Base-by-base conservation (phyloP, 106 monocot species). In the Platanthera guangdongensis region DNA sequence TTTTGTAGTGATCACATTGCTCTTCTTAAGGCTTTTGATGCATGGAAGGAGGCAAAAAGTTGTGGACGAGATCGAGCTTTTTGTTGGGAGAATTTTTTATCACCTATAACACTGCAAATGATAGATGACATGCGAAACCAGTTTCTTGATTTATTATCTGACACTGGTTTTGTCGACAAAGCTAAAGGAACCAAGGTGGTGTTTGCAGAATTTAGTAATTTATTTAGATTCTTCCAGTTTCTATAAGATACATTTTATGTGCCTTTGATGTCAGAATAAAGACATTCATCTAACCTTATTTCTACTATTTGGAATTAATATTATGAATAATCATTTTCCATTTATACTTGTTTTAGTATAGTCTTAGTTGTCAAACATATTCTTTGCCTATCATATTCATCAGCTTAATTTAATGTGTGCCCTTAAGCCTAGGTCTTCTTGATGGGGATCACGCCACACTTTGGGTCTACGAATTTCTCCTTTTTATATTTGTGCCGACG, bases 11-110 rank as follows among this genome's bases (percentile, higher is more conserved):
- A 97, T 82, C 97, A 97, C 79, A 91, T 97, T 81, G 97, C 97
- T 75, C 86, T 97, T 76, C 76, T 97, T 39, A 91, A 94, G 71
- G 94, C 97, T 67, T 97, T 94, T 81, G 89, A 88, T 76, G 80
- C 87, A 70, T 97, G 97, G 97, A 94, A 81, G 74, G 85, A 83
- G 78, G 97, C 91, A 57, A 97, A 88, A 73, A 77, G 85, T 21
- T 89, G 65, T 83, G 88, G 86, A 71, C 80, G 86, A 73, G 97
- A 91, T 18, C 93, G 85, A 30, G 72, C 89, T 68, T 97, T 97
- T 72, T 97, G 97, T 79, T 97, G 97, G 97, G 89, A 97, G 68
- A 91, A 94, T 83, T 97, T 88, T 79, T 83, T 94, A 47, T 97
- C 94, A 67, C 97, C 94, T 18, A 74, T 91, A 13, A 94, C 94